Evolutionary conservation across 768 basidiomycete genomes (phyloP), one percentile per base, ranked within the genome.

Genomic region (Leccinum longicurvipes): DNA sequence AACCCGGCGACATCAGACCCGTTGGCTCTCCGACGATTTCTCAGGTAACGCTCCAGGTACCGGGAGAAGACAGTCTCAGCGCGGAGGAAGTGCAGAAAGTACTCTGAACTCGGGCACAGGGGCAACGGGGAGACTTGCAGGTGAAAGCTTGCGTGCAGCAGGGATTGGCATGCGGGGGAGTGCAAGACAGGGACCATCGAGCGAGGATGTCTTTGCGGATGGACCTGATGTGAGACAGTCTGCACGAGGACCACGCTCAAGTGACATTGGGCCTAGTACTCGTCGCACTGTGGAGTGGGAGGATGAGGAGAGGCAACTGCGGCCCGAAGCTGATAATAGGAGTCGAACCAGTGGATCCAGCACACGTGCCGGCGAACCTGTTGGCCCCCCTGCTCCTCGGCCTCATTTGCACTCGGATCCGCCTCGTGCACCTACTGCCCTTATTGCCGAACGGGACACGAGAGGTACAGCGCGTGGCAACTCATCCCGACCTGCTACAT

Each of bases 21-120:
- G 81, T 42, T 83, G 81, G 82, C 63, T 77, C 29, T 82, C 80
- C 17, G 82, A 80, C 55, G 82, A 84, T 62, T 42, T 78, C 3
- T 59, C 65, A 12, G 63, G 67, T 0, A 66, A 66, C 21, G 52
- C 57, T 6, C 67, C 54, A 0, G 64, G 67, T 15, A 25, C 50
- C 27, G 86, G 84, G 27, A 72, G 81, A 25, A 72, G 79, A 42
- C 88, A 88, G 64, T 76, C 76, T 28, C 67, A 79, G 15, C 75
- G 89, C 32, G 80, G 79, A 0, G 89, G 89, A 5, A 89, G 86
- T 65, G 85, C 83, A 3, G 90, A 91, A 72, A 87, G 81, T 64
- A 76, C 83, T 8, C 66, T 87, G 25, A 72, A 72, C 54, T 76
- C 70, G 47, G 72, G 66, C 8, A 73, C 77, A 11, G 73, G 72